These are phyloP conservation scores for Citrus inodora DNA, from an alignment of 345 rosid species.

Conservation along the genomic window DNA sequence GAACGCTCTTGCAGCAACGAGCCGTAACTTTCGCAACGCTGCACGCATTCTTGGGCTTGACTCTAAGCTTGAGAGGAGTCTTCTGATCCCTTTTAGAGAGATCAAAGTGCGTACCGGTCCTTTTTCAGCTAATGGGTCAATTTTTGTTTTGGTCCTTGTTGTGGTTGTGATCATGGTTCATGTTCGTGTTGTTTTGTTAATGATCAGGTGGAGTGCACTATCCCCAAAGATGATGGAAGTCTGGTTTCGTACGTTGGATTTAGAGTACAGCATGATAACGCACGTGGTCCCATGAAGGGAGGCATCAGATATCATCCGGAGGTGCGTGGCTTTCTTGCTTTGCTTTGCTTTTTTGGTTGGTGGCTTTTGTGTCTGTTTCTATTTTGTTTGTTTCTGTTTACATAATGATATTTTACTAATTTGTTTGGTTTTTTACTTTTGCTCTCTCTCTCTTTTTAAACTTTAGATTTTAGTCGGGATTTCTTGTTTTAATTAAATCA, in stretches of 20 bases:
- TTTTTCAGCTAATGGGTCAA: background rate
- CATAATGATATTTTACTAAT: background rate
- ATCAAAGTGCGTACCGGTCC: conserved; percentile 59
- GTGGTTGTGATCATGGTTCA: background rate
- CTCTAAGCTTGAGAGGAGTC: conserved; percentile 83
- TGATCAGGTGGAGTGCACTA: conserved; percentile 93
- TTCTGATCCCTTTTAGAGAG: conserved; percentile 92
- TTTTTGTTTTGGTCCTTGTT: background rate
- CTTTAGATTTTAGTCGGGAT: background rate
- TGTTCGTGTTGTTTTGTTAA: background rate
- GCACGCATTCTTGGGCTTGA: conserved; percentile 86
- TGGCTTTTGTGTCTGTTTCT: background rate
- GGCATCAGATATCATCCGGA: conserved; percentile 99
- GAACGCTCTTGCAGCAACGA: conserved; percentile 94
- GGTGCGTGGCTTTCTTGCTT: conserved; percentile 32
- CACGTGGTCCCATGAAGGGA: conserved; percentile 99
- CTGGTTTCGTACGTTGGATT: conserved; percentile 84
- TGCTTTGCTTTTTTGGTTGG: background rate
- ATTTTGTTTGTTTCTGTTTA: background rate
- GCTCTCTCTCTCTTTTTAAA: background rate
- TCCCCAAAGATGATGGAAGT: conserved; percentile 94
- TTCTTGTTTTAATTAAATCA: background rate
- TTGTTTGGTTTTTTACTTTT: background rate
- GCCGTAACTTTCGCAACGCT: conserved; percentile 88
- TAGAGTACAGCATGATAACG: conserved; percentile 95